phyloP scores from a whole-genome alignment of 2,329 filamentous ascomycete genomes.

The Xylaria sp. region DNA sequence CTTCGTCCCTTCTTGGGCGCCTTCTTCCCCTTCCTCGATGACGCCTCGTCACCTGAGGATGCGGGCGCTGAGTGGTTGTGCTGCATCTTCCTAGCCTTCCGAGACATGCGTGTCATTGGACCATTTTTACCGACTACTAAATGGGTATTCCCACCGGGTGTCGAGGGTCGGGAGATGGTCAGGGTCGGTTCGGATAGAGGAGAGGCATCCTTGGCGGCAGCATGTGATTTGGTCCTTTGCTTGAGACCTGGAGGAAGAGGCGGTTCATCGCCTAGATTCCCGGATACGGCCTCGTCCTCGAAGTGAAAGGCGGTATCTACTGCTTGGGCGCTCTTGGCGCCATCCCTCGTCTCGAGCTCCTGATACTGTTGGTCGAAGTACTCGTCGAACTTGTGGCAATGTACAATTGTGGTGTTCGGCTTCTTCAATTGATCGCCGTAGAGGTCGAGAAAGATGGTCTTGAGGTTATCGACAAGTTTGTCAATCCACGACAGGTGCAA shows the following conservation, averaged over 20 bases:
- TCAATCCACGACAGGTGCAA: slow-evolving; percentile 97
- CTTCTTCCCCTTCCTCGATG: slow-evolving; percentile 70
- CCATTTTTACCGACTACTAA: slow-evolving; percentile 78
- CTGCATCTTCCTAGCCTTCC: slow-evolving; percentile 77
- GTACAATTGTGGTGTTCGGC: slow-evolving; percentile 78
- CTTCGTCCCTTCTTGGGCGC: slow-evolving; percentile 84
- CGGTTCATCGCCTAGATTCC: slow-evolving; percentile 54
- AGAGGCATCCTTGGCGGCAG: slow-evolving; percentile 51
- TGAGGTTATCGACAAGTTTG: slow-evolving; percentile 94
- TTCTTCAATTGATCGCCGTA: slow-evolving; percentile 90
- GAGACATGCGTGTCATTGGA: slow-evolving; percentile 80
- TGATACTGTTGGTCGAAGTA: slow-evolving; percentile 95
- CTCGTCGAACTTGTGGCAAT: slow-evolving; percentile 84
- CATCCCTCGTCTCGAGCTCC: slow-evolving; percentile 74
- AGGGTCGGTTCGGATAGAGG: slow-evolving; percentile 76
- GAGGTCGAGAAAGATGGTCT: slow-evolving; percentile 88
- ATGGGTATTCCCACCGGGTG: slow-evolving; percentile 72
- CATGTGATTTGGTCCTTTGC: slow-evolving; percentile 54
- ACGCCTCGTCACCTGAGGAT: slow-evolving; percentile 86
- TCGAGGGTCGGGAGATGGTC: slow-evolving; percentile 80
- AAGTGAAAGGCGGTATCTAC: slow-evolving; percentile 47
- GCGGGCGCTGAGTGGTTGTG: slow-evolving; percentile 73
- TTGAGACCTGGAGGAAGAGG: slow-evolving; percentile 56
- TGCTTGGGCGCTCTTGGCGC: slow-evolving; percentile 44
- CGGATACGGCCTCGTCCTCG: slow-evolving; percentile 52